These are phyloP conservation scores for Mycena sanguinolenta DNA, from an alignment of 768 basidiomycete species.

Conservation along the genomic window DNA sequence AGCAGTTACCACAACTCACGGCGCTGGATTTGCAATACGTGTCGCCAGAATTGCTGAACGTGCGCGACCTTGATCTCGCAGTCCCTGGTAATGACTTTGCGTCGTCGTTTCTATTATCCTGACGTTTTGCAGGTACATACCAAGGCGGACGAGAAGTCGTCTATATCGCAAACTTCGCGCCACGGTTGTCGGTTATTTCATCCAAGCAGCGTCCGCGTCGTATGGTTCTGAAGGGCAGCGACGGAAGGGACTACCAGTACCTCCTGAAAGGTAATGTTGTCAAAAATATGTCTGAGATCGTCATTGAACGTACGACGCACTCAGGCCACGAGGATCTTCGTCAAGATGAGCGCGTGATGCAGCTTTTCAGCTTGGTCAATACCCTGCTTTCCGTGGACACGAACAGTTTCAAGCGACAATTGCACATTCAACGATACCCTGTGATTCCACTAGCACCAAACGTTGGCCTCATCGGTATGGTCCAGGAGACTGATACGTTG, in stretches of 20 bases:
- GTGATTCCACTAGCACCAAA: slow-evolving; percentile 97
- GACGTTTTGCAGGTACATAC: slow-evolving; percentile 78
- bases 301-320: slow-evolving; percentile 6
- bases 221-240: slow-evolving; percentile 87
- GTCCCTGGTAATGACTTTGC: slow-evolving; percentile 79
- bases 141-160: slow-evolving; percentile 89
- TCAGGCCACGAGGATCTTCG: slow-evolving; percentile 97
- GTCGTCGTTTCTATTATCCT: background rate
- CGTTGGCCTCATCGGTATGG: slow-evolving; percentile 94
- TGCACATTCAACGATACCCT: slow-evolving; percentile 93
- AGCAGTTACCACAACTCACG: slow-evolving; percentile 92
- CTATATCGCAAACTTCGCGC: slow-evolving; percentile 86
- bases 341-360: slow-evolving; percentile 99
- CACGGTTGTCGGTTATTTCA: slow-evolving; percentile 92
- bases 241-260: slow-evolving; percentile 95
- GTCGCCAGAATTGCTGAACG: slow-evolving; percentile 91
- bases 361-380: slow-evolving; percentile 97
- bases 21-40: slow-evolving; percentile 97
- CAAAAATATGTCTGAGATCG: background rate
- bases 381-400: slow-evolving; percentile 93
- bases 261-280: slow-evolving; percentile 79
- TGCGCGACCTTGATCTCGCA: slow-evolving; percentile 92
- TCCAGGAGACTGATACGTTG: slow-evolving; percentile 93
- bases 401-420: slow-evolving; percentile 94
- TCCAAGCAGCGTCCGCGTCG: slow-evolving; percentile 97